A percentile compares a stretch with the other conserved stretches of the same genome.
Evolutionary conservation across 1,284 basidiomycete species (phyloP).

Genomic region (Cerioporus squamosus): DNA sequence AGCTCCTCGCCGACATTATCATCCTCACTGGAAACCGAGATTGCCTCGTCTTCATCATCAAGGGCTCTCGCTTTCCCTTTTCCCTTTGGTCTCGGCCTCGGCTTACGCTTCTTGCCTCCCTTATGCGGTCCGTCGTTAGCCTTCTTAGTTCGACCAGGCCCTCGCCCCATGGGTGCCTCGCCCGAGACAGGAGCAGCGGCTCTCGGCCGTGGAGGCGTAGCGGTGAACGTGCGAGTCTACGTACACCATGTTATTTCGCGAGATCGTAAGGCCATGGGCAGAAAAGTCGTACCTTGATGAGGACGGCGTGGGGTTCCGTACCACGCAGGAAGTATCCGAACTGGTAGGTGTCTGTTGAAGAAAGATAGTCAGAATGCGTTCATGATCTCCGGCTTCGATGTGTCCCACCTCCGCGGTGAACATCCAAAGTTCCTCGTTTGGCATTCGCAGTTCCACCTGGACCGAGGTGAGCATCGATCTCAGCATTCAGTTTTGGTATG

Average conservation of each 20-base stretch:
- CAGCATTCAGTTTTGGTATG: constrained; percentile 65
- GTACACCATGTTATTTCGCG: not conserved
- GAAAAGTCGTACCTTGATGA: constrained; percentile 61
- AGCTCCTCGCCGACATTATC: constrained; percentile 14
- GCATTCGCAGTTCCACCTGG: constrained; percentile 42
- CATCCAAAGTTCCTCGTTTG: constrained; percentile 70
- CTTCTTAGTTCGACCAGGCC: constrained; percentile 5
- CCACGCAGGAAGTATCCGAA: constrained; percentile 83
- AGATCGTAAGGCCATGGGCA: not conserved
- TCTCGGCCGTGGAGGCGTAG: constrained; percentile 39
- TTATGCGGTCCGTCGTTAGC: constrained; percentile 18
- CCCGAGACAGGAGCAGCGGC: constrained; percentile 12
- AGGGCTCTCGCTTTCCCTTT: constrained; percentile 37
- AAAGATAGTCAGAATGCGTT: not conserved
- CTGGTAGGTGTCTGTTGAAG: constrained; percentile 66
- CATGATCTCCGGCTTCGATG: no score
- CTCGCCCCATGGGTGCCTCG: constrained; percentile 4
- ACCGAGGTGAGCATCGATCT: constrained; percentile 50
- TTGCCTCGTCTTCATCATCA: constrained; percentile 29
- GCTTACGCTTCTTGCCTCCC: constrained; percentile 46
- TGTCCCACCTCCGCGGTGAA: constrained; percentile 70
- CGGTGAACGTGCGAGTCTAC: constrained; percentile 60
- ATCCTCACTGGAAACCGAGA: constrained; percentile 31
- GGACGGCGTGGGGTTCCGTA: constrained; percentile 71
- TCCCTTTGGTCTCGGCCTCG: constrained; percentile 37